These are phyloP conservation scores for Claviceps sp. DNA, from an alignment of 2,329 filamentous ascomycete genomes.

Conservation along the genomic window DNA sequence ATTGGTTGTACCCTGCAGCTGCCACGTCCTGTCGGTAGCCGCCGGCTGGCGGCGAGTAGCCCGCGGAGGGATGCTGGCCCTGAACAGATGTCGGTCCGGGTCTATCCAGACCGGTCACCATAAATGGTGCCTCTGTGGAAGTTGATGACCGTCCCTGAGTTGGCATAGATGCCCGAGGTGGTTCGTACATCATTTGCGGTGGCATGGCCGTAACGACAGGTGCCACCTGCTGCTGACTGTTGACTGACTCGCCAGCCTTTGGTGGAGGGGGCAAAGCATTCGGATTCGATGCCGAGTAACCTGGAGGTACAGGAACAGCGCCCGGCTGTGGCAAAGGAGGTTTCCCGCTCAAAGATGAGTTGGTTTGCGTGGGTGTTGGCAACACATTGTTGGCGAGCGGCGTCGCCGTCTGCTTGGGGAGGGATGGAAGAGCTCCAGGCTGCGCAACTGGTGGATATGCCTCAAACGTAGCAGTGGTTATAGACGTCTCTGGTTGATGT, in stretches of 20 bases:
- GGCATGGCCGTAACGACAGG: constrained; percentile 23
- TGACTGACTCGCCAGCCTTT: constrained; percentile 31
- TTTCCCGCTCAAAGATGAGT: constrained; percentile 13
- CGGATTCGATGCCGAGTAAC: constrained; percentile 2
- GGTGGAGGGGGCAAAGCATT: constrained; percentile 34
- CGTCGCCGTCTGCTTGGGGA: constrained; percentile 30
- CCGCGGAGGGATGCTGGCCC: constrained; percentile 13
- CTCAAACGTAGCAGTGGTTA: constrained; percentile 7
- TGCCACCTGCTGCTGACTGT: constrained; percentile 19
- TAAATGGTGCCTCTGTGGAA: constrained; percentile 15
- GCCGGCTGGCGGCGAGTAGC: constrained; percentile 35
- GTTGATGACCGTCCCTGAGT: constrained; percentile 34
- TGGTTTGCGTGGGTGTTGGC: constrained; percentile 29
- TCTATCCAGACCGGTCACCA: not conserved
- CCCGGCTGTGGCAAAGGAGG: constrained; percentile 46
- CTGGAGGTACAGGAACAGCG: constrained; percentile 32
- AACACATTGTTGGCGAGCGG: constrained; percentile 21
- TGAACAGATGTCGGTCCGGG: constrained; percentile 14
- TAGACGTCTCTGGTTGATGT: constrained; percentile 1
- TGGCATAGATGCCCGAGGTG: constrained; percentile 27
- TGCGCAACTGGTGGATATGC: constrained; percentile 26
- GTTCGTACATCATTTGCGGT: constrained; percentile 34
- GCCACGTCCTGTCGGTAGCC: constrained; percentile 40
- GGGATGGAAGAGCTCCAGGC: constrained; percentile 31
- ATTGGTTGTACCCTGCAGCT: constrained; percentile 36